Conservation (phyloP, 306 rosid species). For the Cucumis hystrix region DNA sequence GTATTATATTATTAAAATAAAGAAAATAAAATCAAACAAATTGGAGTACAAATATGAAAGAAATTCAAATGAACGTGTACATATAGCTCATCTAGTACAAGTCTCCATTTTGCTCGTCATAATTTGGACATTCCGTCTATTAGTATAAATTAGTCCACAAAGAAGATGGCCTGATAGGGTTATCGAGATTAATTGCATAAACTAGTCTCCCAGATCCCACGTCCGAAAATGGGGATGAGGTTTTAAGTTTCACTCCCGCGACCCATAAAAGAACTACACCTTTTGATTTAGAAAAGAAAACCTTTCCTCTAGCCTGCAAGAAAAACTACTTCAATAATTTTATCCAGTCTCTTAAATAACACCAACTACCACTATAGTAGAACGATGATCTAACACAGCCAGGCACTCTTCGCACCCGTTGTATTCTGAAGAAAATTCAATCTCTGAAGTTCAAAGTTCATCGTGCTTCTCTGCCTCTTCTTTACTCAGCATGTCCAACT, state of each 20-base stretch:
- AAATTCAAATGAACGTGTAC: neutral
- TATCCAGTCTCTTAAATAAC: neutral
- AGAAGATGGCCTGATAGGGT: neutral
- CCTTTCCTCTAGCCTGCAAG: neutral
- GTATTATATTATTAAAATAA: neutral
- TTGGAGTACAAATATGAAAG: neutral
- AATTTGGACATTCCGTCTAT: neutral
- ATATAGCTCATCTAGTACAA: neutral
- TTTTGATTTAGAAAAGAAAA: neutral
- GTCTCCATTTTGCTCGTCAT: neutral
- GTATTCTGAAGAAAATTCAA: neutral
- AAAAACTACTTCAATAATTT: neutral
- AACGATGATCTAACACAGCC: neutral
- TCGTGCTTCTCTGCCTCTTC: slow-evolving; percentile 57
- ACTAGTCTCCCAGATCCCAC: neutral
- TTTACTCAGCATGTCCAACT: slow-evolving; percentile 54
- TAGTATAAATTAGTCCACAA: neutral
- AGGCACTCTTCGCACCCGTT: neutral
- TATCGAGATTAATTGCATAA: neutral
- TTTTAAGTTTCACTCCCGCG: neutral
- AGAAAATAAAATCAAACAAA: neutral
- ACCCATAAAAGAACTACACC: neutral
- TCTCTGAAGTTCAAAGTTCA: slow-evolving; percentile 40
- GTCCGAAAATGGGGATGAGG: neutral
- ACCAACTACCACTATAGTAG: neutral